Percentiles rank a stretch among this genome's conserved stretches.
Conservation (phyloP, 768 basidiomycete genomes). For the Russula vinacea region DNA sequence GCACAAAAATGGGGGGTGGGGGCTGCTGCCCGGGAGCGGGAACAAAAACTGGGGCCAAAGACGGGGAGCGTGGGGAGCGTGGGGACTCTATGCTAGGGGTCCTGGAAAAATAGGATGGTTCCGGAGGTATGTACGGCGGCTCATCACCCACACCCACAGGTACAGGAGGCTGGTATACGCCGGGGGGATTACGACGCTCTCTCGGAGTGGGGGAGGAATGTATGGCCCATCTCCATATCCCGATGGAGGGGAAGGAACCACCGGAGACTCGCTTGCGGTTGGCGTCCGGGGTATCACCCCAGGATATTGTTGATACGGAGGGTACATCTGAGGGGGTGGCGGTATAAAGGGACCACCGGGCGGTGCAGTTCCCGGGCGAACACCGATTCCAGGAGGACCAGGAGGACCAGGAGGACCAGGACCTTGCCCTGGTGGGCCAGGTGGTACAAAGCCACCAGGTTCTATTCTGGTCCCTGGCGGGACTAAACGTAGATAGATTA, state of each 20-base stretch:
- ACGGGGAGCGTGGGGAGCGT: constrained; percentile 13
- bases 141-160: background rate
- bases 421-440: no score
- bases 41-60: constrained; percentile 9
- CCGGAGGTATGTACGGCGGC: constrained; percentile 16
- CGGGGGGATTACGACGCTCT: background rate
- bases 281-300: constrained; percentile 13
- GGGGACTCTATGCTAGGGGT: background rate
- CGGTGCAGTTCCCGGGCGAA: constrained; percentile 7
- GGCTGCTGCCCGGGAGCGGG: constrained; percentile 1
- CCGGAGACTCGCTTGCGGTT: constrained; percentile 13
- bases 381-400: background rate
- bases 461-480: constrained; percentile 6
- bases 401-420: constrained; percentile 11
- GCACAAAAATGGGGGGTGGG: constrained; percentile 9
- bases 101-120: constrained; percentile 5
- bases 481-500: background rate
- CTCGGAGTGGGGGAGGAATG: constrained; percentile 1
- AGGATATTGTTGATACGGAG: background rate
- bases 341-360: background rate
- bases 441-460: constrained; percentile 21
- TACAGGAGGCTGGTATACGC: constrained; percentile 24
- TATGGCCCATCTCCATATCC: background rate
- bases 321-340: constrained; percentile 11
- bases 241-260: constrained; percentile 22